These are phyloP conservation scores for Leptodermis oblonga DNA, from an alignment of 257 asterid genomes.

Conservation along the genomic window DNA sequence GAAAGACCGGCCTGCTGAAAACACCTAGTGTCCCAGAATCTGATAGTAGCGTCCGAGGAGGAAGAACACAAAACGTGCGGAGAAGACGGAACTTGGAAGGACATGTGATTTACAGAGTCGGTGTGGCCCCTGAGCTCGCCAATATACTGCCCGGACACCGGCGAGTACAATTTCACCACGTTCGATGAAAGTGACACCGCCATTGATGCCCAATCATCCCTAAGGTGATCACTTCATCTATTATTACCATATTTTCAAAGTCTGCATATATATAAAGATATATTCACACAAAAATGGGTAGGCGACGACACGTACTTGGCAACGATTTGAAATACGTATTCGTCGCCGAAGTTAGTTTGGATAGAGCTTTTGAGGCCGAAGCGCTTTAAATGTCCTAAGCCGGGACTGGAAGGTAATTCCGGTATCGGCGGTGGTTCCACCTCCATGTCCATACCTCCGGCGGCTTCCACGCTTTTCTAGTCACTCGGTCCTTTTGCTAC, in stretches of 20 bases:
- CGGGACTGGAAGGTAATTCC: conserved; percentile 21
- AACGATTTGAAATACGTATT: conserved; percentile 84
- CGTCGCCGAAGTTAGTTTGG: conserved; percentile 88
- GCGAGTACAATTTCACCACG: conserved; percentile 86
- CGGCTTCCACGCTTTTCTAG: neutral
- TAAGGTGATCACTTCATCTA: conserved; percentile 14
- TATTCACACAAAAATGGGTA: neutral
- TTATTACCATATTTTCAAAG: neutral
- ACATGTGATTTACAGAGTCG: conserved; percentile 63
- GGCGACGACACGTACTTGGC: conserved; percentile 45
- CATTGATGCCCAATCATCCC: conserved; percentile 86
- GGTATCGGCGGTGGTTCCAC: conserved; percentile 40
- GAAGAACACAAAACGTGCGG: conserved; percentile 72
- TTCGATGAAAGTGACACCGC: conserved; percentile 90
- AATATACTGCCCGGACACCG: conserved; percentile 73
- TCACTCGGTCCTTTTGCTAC: neutral
- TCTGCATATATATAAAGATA: neutral
- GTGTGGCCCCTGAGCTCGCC: conserved; percentile 82
- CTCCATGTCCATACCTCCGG: conserved; percentile 49
- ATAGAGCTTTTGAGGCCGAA: conserved; percentile 66
- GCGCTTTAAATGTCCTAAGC: conserved; percentile 29
- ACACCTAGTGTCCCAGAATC: conserved; percentile 97
- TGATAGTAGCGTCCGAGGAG: conserved; percentile 73
- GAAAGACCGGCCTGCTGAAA: conserved; percentile 91
- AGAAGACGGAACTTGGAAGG: conserved; percentile 53